phyloP scores from a whole-genome alignment of 2,329 filamentous ascomycete species.

The Apiospora saccharicola region DNA sequence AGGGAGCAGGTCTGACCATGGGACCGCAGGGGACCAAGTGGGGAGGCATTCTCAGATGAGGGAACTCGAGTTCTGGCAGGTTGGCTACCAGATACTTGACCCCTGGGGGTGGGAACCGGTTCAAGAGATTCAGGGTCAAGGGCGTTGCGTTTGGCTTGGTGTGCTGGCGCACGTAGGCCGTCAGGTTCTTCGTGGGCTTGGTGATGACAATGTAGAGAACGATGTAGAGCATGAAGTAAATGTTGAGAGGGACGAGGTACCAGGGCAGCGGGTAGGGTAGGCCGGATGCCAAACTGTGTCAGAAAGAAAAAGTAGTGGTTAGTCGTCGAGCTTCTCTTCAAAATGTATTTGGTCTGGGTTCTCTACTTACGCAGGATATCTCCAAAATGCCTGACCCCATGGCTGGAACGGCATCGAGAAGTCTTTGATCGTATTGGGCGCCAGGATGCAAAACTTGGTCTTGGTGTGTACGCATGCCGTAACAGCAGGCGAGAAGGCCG shows the following conservation, averaged over 20 bases:
- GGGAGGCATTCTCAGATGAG: slow-evolving; percentile 30
- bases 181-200: slow-evolving; percentile 33
- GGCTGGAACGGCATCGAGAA: slow-evolving; percentile 21
- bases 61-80: slow-evolving; percentile 34
- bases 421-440: slow-evolving; percentile 53
- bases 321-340: background rate
- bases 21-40: slow-evolving; percentile 55
- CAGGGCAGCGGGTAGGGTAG: slow-evolving; percentile 25
- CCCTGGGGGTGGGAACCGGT: slow-evolving; percentile 26
- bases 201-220: slow-evolving; percentile 30
- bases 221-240: slow-evolving; percentile 40
- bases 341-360: background rate
- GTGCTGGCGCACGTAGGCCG: slow-evolving; percentile 33
- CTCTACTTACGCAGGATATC: slow-evolving; percentile 47
- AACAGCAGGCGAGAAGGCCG: slow-evolving; percentile 51
- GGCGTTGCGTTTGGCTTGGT: background rate
- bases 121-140: slow-evolving; percentile 28
- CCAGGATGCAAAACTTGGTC: slow-evolving; percentile 43
- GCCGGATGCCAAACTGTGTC: slow-evolving; percentile 13
- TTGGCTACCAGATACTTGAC: slow-evolving; percentile 34
- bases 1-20: slow-evolving; percentile 49
- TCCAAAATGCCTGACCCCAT: slow-evolving; percentile 27
- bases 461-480: slow-evolving; percentile 49
- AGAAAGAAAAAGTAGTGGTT: background rate
- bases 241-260: slow-evolving; percentile 22